Evolutionary conservation across 2,329 filamentous ascomycete species (phyloP).

Genomic region (Immersiporthe knoxdaviesiana): DNA sequence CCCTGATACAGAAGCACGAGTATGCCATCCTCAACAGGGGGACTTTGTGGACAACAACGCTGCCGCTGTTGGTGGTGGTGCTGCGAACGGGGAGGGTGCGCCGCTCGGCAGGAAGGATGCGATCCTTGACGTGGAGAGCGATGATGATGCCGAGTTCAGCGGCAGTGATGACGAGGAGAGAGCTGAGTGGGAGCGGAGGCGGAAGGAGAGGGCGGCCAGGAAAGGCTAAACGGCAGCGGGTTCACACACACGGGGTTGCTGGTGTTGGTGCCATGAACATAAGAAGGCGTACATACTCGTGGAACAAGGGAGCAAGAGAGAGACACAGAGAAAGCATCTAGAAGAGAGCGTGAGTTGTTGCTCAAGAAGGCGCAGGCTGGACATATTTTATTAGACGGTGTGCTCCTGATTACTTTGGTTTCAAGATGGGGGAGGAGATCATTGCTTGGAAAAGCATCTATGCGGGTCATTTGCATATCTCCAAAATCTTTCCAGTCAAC

Average conservation of each 20-base stretch:
- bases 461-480: conserved; percentile 20
- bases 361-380: conserved; percentile 1
- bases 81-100: conserved; percentile 30
- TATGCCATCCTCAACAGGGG: conserved; percentile 63
- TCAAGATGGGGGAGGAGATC: not conserved
- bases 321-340: not conserved
- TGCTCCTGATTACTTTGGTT: not conserved
- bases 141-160: conserved; percentile 64
- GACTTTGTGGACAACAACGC: conserved; percentile 54
- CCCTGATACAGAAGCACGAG: conserved; percentile 71
- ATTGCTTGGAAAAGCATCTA: conserved; percentile 1
- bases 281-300: not conserved
- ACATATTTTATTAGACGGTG: conserved; percentile 22
- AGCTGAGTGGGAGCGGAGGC: conserved; percentile 61
- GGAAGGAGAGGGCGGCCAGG: conserved; percentile 46
- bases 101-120: conserved; percentile 33
- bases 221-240: conserved; percentile 32
- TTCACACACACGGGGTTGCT: too few relatives aligned
- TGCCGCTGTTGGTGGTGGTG: too few relatives aligned
- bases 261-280: not conserved
- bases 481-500: not conserved
- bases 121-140: conserved; percentile 44
- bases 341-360: not conserved
- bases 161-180: conserved; percentile 68
- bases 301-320: not conserved